phyloP scores from a whole-genome alignment of 2,329 filamentous ascomycete genomes.

The Neodidymelliopsis sp. region DNA sequence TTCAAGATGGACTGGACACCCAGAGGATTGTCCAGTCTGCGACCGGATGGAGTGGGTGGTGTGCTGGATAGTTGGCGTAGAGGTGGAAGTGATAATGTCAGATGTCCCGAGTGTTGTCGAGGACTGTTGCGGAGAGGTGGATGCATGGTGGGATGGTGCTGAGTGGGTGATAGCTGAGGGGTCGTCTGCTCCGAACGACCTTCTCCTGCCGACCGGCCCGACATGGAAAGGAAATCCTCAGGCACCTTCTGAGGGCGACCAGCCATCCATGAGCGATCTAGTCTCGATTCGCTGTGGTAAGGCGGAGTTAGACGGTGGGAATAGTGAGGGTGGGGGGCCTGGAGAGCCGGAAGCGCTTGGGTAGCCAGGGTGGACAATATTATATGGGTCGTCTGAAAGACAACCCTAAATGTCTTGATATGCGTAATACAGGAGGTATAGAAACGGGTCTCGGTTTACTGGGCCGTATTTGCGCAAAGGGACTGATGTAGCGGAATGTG shows the following conservation, averaged over 20 bases:
- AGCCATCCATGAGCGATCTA: constrained; percentile 47
- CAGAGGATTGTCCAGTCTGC: constrained; percentile 45
- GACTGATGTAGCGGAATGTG: constrained; percentile 5
- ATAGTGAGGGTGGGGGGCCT: constrained; percentile 44
- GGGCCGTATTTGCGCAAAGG: neutral
- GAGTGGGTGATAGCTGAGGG: constrained; percentile 39
- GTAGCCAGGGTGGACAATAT: constrained; percentile 48
- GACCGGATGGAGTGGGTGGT: constrained; percentile 43
- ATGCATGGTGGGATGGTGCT: constrained; percentile 36
- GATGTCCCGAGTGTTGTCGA: constrained; percentile 25
- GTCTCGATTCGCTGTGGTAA: constrained; percentile 40
- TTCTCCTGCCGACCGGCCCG: constrained; percentile 30
- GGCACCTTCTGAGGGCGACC: constrained; percentile 39
- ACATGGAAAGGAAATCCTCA: constrained; percentile 44
- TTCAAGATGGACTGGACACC: constrained; percentile 58
- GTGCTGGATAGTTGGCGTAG: constrained; percentile 45
- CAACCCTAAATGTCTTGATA: constrained; percentile 8
- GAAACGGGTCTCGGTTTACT: neutral
- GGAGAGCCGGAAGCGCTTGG: constrained; percentile 47
- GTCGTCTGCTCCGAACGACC: constrained; percentile 36
- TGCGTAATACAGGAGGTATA: neutral
- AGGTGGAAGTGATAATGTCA: constrained; percentile 42
- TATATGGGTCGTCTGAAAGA: constrained; percentile 16
- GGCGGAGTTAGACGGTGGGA: constrained; percentile 43
- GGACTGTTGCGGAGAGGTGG: constrained; percentile 32